Percentiles rank a stretch among this genome's conserved stretches.
Evolutionary conservation across 352 stramenopile genomes (phyloP).

Genomic region (Phytophthora niederhauseri): DNA sequence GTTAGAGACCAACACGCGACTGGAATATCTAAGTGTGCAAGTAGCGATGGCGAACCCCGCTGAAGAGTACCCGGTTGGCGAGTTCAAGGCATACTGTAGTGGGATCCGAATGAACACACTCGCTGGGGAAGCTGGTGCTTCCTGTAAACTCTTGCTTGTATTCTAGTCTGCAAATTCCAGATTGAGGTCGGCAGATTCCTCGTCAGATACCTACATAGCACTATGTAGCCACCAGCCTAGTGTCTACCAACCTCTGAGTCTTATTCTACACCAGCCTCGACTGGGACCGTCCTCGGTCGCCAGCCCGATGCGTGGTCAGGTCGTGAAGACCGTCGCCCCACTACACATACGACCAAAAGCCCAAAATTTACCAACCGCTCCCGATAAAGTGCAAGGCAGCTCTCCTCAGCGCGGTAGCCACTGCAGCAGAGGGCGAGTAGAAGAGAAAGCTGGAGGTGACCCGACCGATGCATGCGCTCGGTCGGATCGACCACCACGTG

Average conservation of each 20-base stretch:
- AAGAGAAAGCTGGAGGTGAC: background rate
- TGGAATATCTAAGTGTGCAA: background rate
- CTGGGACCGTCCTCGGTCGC: constrained; percentile 2
- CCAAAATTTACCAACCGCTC: background rate
- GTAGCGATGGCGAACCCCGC: no score
- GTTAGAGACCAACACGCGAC: background rate
- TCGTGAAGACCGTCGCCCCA: constrained; percentile 11
- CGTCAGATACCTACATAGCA: background rate
- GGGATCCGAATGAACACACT: constrained; percentile 4
- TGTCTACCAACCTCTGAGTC: background rate
- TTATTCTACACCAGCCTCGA: background rate
- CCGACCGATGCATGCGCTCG: background rate
- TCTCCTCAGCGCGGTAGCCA: background rate
- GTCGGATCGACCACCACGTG: background rate
- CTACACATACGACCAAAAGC: constrained; percentile 1
- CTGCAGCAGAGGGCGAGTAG: background rate
- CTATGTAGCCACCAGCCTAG: background rate
- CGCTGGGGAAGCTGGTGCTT: background rate
- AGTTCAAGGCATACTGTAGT: background rate
- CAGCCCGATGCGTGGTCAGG: constrained; percentile 8
- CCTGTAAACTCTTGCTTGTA: background rate
- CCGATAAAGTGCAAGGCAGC: background rate
- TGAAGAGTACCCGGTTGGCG: background rate
- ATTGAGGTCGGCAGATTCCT: background rate
- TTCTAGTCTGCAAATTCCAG: background rate